phyloP scores from a whole-genome alignment of 2,329 filamentous ascomycete species.

The Trichoderma koningiopsis region DNA sequence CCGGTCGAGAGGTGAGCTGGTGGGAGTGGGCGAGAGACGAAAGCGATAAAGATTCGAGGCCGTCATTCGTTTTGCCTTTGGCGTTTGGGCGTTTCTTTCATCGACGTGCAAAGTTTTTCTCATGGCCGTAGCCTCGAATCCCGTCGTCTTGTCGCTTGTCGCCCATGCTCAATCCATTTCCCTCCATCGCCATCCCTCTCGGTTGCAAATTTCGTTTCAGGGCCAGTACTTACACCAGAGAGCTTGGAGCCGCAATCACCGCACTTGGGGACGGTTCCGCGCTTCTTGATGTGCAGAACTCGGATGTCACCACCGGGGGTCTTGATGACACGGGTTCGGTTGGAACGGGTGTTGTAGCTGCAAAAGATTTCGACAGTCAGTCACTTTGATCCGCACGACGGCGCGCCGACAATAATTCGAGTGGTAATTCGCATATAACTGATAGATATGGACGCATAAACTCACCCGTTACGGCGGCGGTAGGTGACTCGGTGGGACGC shows the following conservation, averaged over 20 bases:
- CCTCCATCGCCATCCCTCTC: background rate
- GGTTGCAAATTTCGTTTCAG: slow-evolving; percentile 28
- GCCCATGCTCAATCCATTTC: background rate
- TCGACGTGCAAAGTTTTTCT: background rate
- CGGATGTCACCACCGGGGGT: slow-evolving; percentile 95
- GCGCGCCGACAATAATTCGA: slow-evolving; percentile 13
- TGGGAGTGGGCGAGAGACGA: background rate
- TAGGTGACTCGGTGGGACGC: slow-evolving; percentile 63
- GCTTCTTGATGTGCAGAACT: slow-evolving; percentile 99
- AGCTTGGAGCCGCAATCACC: slow-evolving; percentile 99
- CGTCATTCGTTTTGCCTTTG: background rate
- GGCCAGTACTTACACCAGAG: slow-evolving; percentile 78
- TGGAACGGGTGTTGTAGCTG: slow-evolving; percentile 97
- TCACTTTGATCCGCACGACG: slow-evolving; percentile 25
- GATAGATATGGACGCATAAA: slow-evolving; percentile 37
- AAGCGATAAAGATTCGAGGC: background rate
- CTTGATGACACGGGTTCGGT: slow-evolving; percentile 94
- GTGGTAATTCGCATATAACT: background rate
- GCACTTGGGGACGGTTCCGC: slow-evolving; percentile 96
- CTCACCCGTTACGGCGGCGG: slow-evolving; percentile 80
- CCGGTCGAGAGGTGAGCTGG: background rate
- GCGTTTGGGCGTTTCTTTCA: background rate
- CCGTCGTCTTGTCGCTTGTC: background rate
- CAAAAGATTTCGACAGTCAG: slow-evolving; percentile 31
- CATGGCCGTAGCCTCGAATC: background rate